phyloP scores from a whole-genome alignment of 2,329 filamentous ascomycete genomes.

The Pseudopithomyces chartarum region DNA sequence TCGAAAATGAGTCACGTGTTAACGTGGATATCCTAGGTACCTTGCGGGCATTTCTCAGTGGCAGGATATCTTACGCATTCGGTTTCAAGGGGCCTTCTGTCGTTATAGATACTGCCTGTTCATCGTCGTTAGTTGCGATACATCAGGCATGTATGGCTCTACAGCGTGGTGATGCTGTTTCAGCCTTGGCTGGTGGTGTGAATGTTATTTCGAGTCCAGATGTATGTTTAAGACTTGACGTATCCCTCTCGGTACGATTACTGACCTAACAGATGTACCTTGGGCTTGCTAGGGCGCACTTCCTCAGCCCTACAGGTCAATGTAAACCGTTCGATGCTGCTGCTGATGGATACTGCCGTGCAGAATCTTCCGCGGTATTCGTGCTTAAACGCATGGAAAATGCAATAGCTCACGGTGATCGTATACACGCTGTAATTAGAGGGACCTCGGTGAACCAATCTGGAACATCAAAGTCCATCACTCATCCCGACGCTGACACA shows the following conservation, averaged over 20 bases:
- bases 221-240: too few relatives aligned
- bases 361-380: too few relatives aligned
- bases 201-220: slow-evolving; percentile 37
- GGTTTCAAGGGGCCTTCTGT: slow-evolving; percentile 30
- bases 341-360: slow-evolving; percentile 58
- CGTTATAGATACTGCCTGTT: slow-evolving; percentile 43
- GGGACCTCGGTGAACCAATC: too few relatives aligned
- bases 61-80: slow-evolving; percentile 30
- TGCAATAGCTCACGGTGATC: too few relatives aligned
- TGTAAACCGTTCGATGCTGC: slow-evolving; percentile 48
- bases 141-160: slow-evolving; percentile 35
- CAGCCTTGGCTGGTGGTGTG: slow-evolving; percentile 44
- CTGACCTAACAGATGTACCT: slow-evolving; percentile 22
- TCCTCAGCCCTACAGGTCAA: slow-evolving; percentile 51
- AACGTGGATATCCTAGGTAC: slow-evolving; percentile 23
- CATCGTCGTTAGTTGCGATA: slow-evolving; percentile 25
- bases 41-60: slow-evolving; percentile 23
- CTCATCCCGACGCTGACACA: too few relatives aligned
- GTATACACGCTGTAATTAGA: too few relatives aligned
- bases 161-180: slow-evolving; percentile 26
- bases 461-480: too few relatives aligned
- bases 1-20: neutral
- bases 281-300: slow-evolving; percentile 44
- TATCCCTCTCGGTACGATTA: too few relatives aligned
- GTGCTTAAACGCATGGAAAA: too few relatives aligned